Percentiles rank a stretch among this genome's conserved stretches.
Evolutionary conservation across 2,329 filamentous ascomycete species (phyloP).

Genomic region (Aspergillus pseudoglaucus): DNA sequence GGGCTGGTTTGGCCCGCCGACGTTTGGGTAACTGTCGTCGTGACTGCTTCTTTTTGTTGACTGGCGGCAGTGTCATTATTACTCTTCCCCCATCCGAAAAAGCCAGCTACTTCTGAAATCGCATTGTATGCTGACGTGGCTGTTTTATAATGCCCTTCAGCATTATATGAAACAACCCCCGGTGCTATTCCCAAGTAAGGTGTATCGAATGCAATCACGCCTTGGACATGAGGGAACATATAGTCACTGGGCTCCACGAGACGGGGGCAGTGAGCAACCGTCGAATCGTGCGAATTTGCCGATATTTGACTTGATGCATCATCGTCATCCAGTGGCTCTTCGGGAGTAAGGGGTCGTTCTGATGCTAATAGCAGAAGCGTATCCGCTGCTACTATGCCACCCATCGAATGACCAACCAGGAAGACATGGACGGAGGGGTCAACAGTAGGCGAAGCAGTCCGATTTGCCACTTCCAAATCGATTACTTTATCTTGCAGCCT

Average conservation of each 20-base stretch:
- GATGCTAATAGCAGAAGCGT: constrained; percentile 68
- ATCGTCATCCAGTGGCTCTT: constrained; percentile 22
- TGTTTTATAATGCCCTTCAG: constrained; percentile 77
- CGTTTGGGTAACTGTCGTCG: constrained; percentile 21
- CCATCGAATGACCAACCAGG: constrained; percentile 82
- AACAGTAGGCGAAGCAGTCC: constrained; percentile 74
- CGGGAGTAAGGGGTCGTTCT: constrained; percentile 49
- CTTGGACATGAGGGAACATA: constrained; percentile 92
- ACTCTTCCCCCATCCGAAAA: constrained; percentile 59
- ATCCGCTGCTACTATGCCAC: constrained; percentile 90
- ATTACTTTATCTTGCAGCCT: constrained; percentile 90
- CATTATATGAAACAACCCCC: constrained; percentile 48
- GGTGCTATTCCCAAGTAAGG: constrained; percentile 60
- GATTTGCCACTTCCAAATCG: constrained; percentile 79
- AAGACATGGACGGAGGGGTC: constrained; percentile 78
- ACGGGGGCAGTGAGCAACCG: constrained; percentile 9
- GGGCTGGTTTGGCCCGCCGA: constrained; percentile 28
- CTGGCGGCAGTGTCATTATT: constrained; percentile 6
- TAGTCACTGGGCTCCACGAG: constrained; percentile 41
- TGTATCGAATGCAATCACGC: constrained; percentile 87
- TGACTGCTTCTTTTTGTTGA: constrained; percentile 5
- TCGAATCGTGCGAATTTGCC: constrained; percentile 1
- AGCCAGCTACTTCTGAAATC: constrained; percentile 55
- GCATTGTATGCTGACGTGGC: constrained; percentile 64
- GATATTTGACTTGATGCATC: constrained; percentile 9